Percentiles rank a stretch among this genome's conserved stretches.
Conservation (phyloP, 2,329 filamentous ascomycete species). For the Aureobasidium lini region DNA sequence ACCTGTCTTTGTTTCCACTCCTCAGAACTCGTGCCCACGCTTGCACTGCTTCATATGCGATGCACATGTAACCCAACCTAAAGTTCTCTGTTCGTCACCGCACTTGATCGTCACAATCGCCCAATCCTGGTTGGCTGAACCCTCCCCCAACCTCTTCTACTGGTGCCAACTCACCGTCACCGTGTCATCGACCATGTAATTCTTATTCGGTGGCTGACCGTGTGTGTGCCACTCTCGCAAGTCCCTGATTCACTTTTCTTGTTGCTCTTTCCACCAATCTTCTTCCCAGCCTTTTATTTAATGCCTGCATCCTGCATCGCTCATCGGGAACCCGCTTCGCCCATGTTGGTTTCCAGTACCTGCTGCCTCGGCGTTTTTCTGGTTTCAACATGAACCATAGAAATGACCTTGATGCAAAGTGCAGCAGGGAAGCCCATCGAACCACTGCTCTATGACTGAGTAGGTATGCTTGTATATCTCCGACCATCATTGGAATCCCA, state of each 20-base stretch:
- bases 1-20: neutral
- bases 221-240: neutral
- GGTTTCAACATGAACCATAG: neutral
- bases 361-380: neutral
- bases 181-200: neutral
- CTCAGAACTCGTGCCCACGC: neutral
- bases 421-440: neutral
- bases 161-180: constrained; percentile 5
- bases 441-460: neutral
- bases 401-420: neutral
- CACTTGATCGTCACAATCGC: constrained; percentile 2
- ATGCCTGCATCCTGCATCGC: neutral
- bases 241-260: neutral
- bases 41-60: neutral
- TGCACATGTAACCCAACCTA: constrained; percentile 10
- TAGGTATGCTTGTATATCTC: neutral
- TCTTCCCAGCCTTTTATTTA: neutral
- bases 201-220: neutral
- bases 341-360: neutral
- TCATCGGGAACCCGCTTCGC: neutral
- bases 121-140: neutral
- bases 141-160: constrained; percentile 1
- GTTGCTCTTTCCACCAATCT: constrained; percentile 5
- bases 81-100: constrained; percentile 6
- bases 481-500: too few relatives aligned